Evolutionary conservation across 805 yeast species (phyloP), one percentile per base, ranked within the genome.

Genomic region (Suhomyces canberraensis): DNA sequence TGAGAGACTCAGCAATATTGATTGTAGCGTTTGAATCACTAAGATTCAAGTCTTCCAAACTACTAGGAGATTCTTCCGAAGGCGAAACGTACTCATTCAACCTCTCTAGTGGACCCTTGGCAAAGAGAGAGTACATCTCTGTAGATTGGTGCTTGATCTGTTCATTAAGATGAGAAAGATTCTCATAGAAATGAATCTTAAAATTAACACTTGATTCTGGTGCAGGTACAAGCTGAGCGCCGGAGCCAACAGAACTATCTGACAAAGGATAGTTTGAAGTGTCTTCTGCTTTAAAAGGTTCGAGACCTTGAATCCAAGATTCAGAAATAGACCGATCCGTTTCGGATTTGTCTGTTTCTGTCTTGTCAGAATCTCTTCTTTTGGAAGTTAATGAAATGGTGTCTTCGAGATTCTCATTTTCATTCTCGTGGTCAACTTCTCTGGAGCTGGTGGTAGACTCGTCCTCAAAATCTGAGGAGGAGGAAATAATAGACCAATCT

Each of bases 401-500:
- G 19, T 33, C 36, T 9, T 33, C 36, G 18, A 33, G 30, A 9
- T 19, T 21, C 29, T 25, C 19, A 11, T 25, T 16, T n/a, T 25
- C 17, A 9, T 9, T 11, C 17, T 19, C 25, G 5, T 9, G 11
- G 22, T 6, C 14, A 18, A 27, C 24, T 4, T 31, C 42, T 19
- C 26, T 11, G 16, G 50, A 41, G 18, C 37, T 29, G 25, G 40
- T 44, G 15, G 58, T 47, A 11, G 60, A 46, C 25, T 63, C 69
- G 24, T 61, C 66, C 28, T 63, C 66, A 18, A 60, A 38, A 29
- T 68, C 73, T 1, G 72, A 66, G 25, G 60, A 58, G 8, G 72
- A 66, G 7, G 70, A 64, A 15, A 68, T 68, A 27, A 68, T 61
- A 5, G 73, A 59, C 73, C 73, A 68, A 31, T 68, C 73, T 51